Evolutionary conservation across 768 basidiomycete genomes (phyloP), one percentile per base, ranked within the genome.

Genomic region (Panaeolus papilionaceus): DNA sequence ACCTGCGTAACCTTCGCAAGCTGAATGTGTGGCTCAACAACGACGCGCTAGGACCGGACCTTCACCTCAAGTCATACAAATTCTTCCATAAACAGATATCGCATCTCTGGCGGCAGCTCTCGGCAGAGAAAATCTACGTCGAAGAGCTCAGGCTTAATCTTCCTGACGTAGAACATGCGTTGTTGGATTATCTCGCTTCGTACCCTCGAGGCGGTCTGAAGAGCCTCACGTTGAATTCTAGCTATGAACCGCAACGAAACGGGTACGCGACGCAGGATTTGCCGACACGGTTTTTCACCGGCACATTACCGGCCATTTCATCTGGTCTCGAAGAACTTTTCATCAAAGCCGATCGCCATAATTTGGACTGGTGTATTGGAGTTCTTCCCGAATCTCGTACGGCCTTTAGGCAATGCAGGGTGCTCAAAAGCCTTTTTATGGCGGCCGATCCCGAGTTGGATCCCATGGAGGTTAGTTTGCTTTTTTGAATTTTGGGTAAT

Each of bases 381-480:
- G 54, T 58, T 4, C 54, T 58, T 28, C 54, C 54, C 33, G 54
- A 58, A 14, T 58, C 54, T 37, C 54, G 54, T 58, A 58, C 33
- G 54, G 54, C 54, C 14, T 58, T 58, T 33, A 33, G 54, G 28
- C 33, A 58, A 28, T 58, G 54, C 28, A 58, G 54, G 28, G 28
- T 58, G 54, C 54, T 58, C 14, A 58, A 14, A 58, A 58, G 54
- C 54, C 28, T 58, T 28, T 58, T 58, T 16, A 58, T 58, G 54
- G 33, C 54, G 7, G 54, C 54, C 33, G 54, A 58, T 58, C 54
- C 54, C 54, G 54, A 58, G 28, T 33, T 58, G 54, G 54, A 58
- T 33, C 54, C 54, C 33, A 58, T 58, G 54, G 54, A 58, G 54
- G 54, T 58, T 33, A 58, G 54, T 58, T 28, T 58, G 54, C 28